Base-by-base conservation (phyloP, 2,329 filamentous ascomycete species). In the Phialocephala sp. region DNA sequence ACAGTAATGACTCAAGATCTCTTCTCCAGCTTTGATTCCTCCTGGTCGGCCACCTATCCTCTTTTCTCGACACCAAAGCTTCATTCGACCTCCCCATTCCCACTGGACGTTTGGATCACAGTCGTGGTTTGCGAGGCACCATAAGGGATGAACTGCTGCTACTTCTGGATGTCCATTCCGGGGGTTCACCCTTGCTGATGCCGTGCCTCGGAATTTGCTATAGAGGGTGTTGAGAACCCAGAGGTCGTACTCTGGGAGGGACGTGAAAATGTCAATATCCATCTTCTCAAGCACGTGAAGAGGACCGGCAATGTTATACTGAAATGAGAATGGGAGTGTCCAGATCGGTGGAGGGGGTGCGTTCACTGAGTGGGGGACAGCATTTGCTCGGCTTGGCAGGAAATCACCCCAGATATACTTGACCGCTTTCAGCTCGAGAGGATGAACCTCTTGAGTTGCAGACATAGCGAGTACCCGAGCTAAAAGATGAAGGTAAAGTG, bases 91-190 rank as follows among this genome's bases (percentile, higher is more conserved):
- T 35, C 90, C 89, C 92, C 94, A 97, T 74, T 97, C 92, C 95
- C 95, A 99, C 3, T 87, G 87, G 45, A 98, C 93, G 77, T 97
- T 97, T 9, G 95, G 95, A 76, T 97, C 89, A 79, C 95, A 99
- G 77, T 93, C 93, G 77, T 99, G 95, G 75, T 99, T 99, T 35
- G 94, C 94, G 36, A 98, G 83, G 79, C 94, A 98, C 93, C 95
- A 99, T 72, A 97, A 88, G 1, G 94, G 93, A 79, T 98, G 94
- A 35, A 98, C 94, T 35, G 94, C 94, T 35, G 92, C 93, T 4
- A 97, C 91, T 73, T 98, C 95, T 0, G 95, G 94, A 11, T 92
- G 87, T 2, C 93, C 92, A 68, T 94, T 91, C 72, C 86, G 86
- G 0, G 84, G 85, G 68, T 87, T 93, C 71, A 95, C 89, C 45